Base-by-base conservation (phyloP, 2,329 filamentous ascomycete genomes). In the Colletotrichum nymphaeae region DNA sequence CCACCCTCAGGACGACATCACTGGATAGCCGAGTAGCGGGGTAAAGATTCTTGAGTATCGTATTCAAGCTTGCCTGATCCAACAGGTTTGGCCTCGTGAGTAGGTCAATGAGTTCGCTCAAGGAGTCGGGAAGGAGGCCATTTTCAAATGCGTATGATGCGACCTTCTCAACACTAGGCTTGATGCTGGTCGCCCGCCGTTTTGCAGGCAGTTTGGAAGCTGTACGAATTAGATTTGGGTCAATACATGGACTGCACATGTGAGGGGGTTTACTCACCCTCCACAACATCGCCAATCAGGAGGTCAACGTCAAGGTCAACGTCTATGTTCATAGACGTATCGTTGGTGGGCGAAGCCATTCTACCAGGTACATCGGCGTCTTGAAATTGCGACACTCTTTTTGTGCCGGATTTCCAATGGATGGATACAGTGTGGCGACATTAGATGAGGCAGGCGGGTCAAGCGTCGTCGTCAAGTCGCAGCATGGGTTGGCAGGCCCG, bases 11-110 rank as follows among this genome's bases (percentile, higher is more conserved):
- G 63, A 94, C 85, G 53, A 91, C 81, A 69, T 90, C 86, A 42
- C 88, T 85, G 14, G 89, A 80, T n/a, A 97, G 87, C 55, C 86
- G 87, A 52, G 87, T 86, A n/a, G 89, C 87, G 2, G 95, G 94
- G 81, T 96, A 97, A 63, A 97, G 84, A 73, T 93, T 94, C 75
- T 92, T 93, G 77, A 95, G 83, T 62, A 97, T 85, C 32, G 87
- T 89, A 16, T 89, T 91, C 32, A 93, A 86, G 76, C 91, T 95
- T 32, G 91, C 91, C 81, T 97, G 95, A 80, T 97, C 94, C 26
- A 97, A 88, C 76, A 92, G 86, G 76, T 87, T 93, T 59, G 91
- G 91, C 26, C 86, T 85, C 24, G 92, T 92, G 76, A 94, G 82
- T 69, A 96, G 85, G 71, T 92, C 88, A 76, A 97, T 83, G 37